These are phyloP conservation scores for Helicostylum pulchrum DNA, from an alignment of 192 early-diverging fungal genomes.

Conservation along the genomic window DNA sequence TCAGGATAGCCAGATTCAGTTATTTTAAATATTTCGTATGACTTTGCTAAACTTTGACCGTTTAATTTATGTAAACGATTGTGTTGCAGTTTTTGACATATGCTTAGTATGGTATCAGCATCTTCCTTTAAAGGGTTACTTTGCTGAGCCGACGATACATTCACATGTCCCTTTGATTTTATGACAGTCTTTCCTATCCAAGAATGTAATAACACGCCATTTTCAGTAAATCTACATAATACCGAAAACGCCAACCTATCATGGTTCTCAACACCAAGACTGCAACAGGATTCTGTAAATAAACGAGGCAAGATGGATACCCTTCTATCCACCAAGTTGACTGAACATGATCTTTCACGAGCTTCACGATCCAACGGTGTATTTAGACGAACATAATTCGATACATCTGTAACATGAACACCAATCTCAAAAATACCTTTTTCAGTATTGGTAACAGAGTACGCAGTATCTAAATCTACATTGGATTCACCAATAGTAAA, in stretches of 20 bases:
- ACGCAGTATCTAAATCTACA: conserved; percentile 58
- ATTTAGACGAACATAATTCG: conserved; percentile 86
- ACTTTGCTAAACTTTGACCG: background rate
- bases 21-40: conserved; percentile 15
- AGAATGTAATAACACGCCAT: conserved; percentile 74
- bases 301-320: conserved; percentile 93
- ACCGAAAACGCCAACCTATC: conserved; percentile 82
- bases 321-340: conserved; percentile 89
- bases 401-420: conserved; percentile 91
- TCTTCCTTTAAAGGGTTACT: background rate
- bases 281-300: conserved; percentile 91
- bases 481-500: conserved; percentile 67
- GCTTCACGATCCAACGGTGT: conserved; percentile 93
- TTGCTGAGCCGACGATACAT: background rate
- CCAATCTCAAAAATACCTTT: conserved; percentile 70
- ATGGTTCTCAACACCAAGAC: conserved; percentile 74
- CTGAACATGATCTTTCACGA: conserved; percentile 79
- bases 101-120: background rate
- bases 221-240: conserved; percentile 89
- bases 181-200: conserved; percentile 85
- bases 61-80: background rate
- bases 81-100: background rate
- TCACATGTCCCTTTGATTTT: conserved; percentile 38
- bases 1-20: background rate
- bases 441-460: conserved; percentile 54